Evolutionary conservation across 768 basidiomycete species (phyloP).

Genomic region (Termitomyces sp.): DNA sequence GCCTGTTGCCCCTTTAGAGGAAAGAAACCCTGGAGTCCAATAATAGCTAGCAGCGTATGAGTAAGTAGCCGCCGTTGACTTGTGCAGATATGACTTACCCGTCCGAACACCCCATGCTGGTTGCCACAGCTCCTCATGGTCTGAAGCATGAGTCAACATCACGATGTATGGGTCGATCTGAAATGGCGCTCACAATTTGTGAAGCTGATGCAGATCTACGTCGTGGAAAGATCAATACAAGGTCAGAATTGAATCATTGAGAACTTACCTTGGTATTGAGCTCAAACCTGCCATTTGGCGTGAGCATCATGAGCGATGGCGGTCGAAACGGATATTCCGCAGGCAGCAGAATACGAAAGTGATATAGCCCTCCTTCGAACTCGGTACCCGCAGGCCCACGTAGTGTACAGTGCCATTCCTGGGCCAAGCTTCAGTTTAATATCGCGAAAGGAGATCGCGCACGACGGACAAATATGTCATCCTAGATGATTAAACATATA

Average conservation of each 20-base stretch:
- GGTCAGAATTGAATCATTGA: background rate
- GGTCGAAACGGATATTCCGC: slow-evolving; percentile 96
- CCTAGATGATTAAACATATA: slow-evolving; percentile 32
- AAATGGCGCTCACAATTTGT: slow-evolving; percentile 62
- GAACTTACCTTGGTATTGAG: slow-evolving; percentile 79
- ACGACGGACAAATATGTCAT: slow-evolving; percentile 79
- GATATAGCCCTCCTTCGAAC: slow-evolving; percentile 94
- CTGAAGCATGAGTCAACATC: slow-evolving; percentile 27
- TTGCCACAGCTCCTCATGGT: slow-evolving; percentile 97
- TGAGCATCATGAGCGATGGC: slow-evolving; percentile 93
- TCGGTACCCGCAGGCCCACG: slow-evolving; percentile 85
- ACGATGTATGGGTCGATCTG: background rate
- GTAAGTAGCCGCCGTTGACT: background rate
- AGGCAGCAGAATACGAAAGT: slow-evolving; percentile 85
- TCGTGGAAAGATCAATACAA: background rate
- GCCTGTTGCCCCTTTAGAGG: slow-evolving; percentile 85
- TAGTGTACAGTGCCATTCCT: slow-evolving; percentile 98
- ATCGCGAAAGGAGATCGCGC: background rate
- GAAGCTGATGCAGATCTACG: slow-evolving; percentile 88
- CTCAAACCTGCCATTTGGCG: slow-evolving; percentile 96
- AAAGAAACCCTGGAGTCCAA: slow-evolving; percentile 86
- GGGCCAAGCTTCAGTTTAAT: slow-evolving; percentile 12
- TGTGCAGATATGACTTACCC: slow-evolving; percentile 38
- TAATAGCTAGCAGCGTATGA: slow-evolving; percentile 50
- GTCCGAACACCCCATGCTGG: slow-evolving; percentile 98